Percentiles rank a stretch among this genome's conserved stretches.
Evolutionary conservation across 768 basidiomycete genomes (phyloP).

Genomic region (Lactarius trivialis): DNA sequence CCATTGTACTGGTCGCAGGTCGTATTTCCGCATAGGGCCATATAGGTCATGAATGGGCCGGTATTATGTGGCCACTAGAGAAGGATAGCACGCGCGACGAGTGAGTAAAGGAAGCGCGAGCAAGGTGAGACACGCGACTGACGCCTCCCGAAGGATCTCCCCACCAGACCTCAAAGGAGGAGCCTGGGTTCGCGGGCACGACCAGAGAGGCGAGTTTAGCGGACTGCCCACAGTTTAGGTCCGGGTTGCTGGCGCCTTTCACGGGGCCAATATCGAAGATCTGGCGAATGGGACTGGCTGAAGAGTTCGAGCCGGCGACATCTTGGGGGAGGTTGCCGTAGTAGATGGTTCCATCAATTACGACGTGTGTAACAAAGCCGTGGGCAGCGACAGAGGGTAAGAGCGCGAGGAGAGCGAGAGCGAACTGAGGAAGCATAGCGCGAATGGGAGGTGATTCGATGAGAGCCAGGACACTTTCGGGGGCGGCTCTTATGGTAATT

Average conservation of each 20-base stretch:
- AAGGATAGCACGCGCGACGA: not conserved
- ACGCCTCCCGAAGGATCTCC: slow-evolving; percentile 32
- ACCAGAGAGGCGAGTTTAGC: slow-evolving; percentile 42
- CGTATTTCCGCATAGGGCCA: slow-evolving; percentile 51
- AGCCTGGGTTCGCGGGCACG: slow-evolving; percentile 54
- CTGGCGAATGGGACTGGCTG: slow-evolving; percentile 33
- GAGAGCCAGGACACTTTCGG: not conserved
- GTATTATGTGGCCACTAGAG: slow-evolving; percentile 47
- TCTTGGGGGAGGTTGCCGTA: slow-evolving; percentile 14
- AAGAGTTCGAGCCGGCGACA: not conserved
- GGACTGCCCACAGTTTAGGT: slow-evolving; percentile 52
- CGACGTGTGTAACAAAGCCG: slow-evolving; percentile 15
- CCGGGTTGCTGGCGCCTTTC: slow-evolving; percentile 47
- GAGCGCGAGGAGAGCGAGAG: slow-evolving; percentile 8
- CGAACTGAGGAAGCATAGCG: not conserved
- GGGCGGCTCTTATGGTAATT: not conserved
- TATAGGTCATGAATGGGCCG: slow-evolving; percentile 70
- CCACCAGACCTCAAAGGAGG: slow-evolving; percentile 48
- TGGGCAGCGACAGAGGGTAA: slow-evolving; percentile 16
- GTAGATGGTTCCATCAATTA: slow-evolving; percentile 20
- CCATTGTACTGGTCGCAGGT: slow-evolving; percentile 58
- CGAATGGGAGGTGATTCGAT: not conserved
- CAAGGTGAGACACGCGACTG: slow-evolving; percentile 4
- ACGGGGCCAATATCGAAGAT: slow-evolving; percentile 38
- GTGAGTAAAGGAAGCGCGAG: not conserved